A percentile compares a stretch with the other conserved stretches of the same genome.
Evolutionary conservation across 257 asterid genomes (phyloP).

Genomic region (Plantago major): DNA sequence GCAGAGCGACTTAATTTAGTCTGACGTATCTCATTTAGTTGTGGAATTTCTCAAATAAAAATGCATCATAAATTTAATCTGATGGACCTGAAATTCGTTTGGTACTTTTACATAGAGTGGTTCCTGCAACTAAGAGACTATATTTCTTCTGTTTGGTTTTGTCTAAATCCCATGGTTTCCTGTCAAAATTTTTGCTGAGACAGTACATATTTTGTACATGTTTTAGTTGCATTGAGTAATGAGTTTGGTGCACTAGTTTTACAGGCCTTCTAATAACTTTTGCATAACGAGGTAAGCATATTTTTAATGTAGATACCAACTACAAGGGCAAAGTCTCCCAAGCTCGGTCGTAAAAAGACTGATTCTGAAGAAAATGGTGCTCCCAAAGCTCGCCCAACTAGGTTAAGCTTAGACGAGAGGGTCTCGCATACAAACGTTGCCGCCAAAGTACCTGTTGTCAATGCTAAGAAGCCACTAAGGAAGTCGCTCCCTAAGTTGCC

Average conservation of each 20-base stretch:
- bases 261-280: background rate
- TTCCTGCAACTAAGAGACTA: too few species aligned
- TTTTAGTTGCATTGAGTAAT: too few species aligned
- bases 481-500: conserved; percentile 88
- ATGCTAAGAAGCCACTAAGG: conserved; percentile 57
- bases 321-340: conserved; percentile 84
- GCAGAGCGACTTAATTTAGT: too few species aligned
- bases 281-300: background rate
- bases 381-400: conserved; percentile 30
- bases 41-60: too few species aligned
- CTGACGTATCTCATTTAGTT: too few species aligned
- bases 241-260: background rate
- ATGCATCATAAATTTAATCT: too few species aligned
- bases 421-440: conserved; percentile 31
- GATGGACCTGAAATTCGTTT: too few species aligned
- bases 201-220: too few species aligned
- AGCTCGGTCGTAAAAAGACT: conserved; percentile 76
- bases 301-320: conserved; percentile 61
- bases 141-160: too few species aligned
- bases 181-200: too few species aligned
- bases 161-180: too few species aligned
- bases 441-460: conserved; percentile 38
- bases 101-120: too few species aligned
- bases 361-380: conserved; percentile 48
- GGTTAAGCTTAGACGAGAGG: conserved; percentile 75